Conservation (phyloP, 805 yeast species). For the Myxozyma monticola region DNA sequence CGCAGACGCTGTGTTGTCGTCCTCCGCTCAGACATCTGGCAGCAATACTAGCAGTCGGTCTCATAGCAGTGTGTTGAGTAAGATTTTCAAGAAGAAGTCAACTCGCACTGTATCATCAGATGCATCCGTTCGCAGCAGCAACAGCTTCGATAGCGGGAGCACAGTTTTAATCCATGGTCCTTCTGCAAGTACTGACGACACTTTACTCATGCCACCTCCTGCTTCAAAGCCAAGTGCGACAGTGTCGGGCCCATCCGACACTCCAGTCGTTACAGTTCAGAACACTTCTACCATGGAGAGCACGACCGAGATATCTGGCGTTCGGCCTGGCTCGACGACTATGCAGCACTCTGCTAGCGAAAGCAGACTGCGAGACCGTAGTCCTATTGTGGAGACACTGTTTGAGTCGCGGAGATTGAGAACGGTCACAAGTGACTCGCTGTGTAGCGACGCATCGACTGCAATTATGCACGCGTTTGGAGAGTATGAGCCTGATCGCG, state of each 20-base stretch:
- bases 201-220: too few relatives aligned
- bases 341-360: constrained; percentile 8
- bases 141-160: too few relatives aligned
- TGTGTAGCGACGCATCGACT: constrained; percentile 21
- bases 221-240: too few relatives aligned
- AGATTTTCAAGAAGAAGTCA: constrained; percentile 14
- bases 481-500: constrained; percentile 10
- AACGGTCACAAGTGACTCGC: constrained; percentile 9
- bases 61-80: constrained; percentile 3
- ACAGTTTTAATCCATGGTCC: too few relatives aligned
- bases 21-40: background rate
- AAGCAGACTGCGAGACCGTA: background rate
- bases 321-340: background rate
- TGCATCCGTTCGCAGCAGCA: too few relatives aligned
- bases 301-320: background rate
- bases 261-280: too few relatives aligned
- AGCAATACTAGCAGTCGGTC: constrained; percentile 1
- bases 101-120: too few relatives aligned
- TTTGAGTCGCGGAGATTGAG: constrained; percentile 9
- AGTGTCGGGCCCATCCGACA: too few relatives aligned
- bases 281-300: too few relatives aligned
- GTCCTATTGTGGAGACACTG: background rate
- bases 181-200: too few relatives aligned
- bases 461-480: constrained; percentile 26
- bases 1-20: background rate